Base-by-base conservation (phyloP, 2,329 filamentous ascomycete genomes). In the Fusarium keratoplasticum region DNA sequence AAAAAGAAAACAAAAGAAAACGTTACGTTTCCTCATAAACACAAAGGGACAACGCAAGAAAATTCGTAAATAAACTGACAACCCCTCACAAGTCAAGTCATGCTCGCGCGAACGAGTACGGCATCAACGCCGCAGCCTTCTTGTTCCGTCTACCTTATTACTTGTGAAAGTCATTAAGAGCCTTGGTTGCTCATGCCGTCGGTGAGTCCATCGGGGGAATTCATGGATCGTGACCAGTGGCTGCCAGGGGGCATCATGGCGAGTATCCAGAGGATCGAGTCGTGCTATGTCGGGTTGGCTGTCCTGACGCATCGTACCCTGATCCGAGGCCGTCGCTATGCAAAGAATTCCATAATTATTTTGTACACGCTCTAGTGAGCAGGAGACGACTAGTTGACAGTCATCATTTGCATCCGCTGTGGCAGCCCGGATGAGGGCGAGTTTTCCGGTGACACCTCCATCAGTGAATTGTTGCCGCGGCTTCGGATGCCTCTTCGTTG, bases 361-460 rank as follows among this genome's bases (percentile, higher is more conserved):
- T 79, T 78, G 65, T 82, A 81, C 81, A 82, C 66, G 73, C 71
- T 72, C 76, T 54, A 68, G 55, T 55, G 67, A 58, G 60, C 71
- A 71, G 75, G 74, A 69, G 71, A 71, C 59, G 35, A 36, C 85
- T 82, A 91, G 77, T 84, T 87, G 70, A 92, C 90, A 47, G 89
- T 91, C 90, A 92, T 92, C 85, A 92, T 87, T 79, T 91, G 89
- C 84, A 92, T 86, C 66, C 89, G 86, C 74, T 81, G 86, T 64
- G 83, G 84, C 42, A 91, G 81, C 61, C 83, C 84, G 55, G 85
- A 86, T 6, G 87, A 84, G 6, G 89, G 85, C 2, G 89, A 89
- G 38, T 86, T 85, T 50, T 89, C 86, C 22, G 89, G 83, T 16
- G 90, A 88, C 18, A 84, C 82, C 68, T 86, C 86, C 61, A 88